Evolutionary conservation across 108 stramenopile species (phyloP).

Genomic region (Poteriospumella lacustris): DNA sequence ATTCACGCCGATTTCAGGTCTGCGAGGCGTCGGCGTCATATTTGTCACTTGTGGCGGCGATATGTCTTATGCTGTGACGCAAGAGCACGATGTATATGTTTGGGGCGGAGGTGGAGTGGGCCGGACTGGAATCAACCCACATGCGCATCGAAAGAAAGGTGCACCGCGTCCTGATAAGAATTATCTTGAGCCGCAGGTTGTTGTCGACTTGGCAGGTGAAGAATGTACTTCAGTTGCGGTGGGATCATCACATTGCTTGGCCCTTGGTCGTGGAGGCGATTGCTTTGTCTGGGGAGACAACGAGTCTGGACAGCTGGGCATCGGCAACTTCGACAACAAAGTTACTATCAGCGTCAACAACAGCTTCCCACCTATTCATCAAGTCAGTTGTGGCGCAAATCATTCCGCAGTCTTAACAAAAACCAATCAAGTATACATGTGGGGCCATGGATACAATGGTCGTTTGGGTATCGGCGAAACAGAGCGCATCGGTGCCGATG

Average conservation of each 20-base stretch:
- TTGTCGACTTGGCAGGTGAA: conserved; percentile 59
- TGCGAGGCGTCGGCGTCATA: conserved; percentile 54
- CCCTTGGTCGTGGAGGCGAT: conserved; percentile 22
- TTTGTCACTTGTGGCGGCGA: conserved; percentile 55
- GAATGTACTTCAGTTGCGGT: conserved; percentile 38
- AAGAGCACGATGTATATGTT: conserved; percentile 60
- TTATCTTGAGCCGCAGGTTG: conserved; percentile 53
- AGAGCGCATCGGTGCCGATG: conserved; percentile 44
- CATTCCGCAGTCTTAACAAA: conserved; percentile 50
- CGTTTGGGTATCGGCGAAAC: conserved; percentile 48
- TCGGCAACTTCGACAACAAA: conserved; percentile 42
- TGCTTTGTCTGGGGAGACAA: conserved; percentile 58
- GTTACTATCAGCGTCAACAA: conserved; percentile 6
- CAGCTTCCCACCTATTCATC: background rate
- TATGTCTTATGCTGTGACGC: conserved; percentile 59
- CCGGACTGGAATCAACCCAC: conserved; percentile 39
- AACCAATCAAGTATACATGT: conserved; percentile 32
- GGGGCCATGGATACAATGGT: conserved; percentile 59
- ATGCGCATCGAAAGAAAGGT: conserved; percentile 32
- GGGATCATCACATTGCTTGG: conserved; percentile 4
- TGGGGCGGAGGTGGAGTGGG: conserved; percentile 67
- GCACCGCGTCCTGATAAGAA: conserved; percentile 2
- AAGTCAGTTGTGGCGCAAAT: conserved; percentile 49
- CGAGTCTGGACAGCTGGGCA: conserved; percentile 56
- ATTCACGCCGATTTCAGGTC: conserved; percentile 55